phyloP scores from a whole-genome alignment of 2,329 filamentous ascomycete species.

The Scytalidium sp. region DNA sequence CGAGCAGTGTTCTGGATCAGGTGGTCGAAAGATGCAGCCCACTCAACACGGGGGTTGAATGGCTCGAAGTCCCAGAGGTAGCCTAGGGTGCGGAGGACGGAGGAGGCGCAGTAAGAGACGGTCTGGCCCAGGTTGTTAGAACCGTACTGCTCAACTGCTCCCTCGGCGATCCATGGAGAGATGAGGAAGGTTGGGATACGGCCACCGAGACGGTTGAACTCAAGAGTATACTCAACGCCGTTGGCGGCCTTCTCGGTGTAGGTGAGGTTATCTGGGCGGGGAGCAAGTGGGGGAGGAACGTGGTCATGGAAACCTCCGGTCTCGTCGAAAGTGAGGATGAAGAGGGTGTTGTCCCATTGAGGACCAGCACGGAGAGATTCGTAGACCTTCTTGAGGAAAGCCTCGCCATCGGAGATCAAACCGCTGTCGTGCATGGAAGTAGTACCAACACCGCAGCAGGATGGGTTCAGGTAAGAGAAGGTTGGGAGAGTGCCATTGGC shows the following conservation, averaged over 20 bases:
- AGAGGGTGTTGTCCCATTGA: constrained; percentile 33
- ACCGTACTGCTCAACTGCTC: constrained; percentile 31
- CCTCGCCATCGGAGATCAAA: constrained; percentile 31
- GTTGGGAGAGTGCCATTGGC: constrained; percentile 28
- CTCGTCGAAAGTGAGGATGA: constrained; percentile 33
- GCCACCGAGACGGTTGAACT: constrained; percentile 38
- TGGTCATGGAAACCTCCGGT: constrained; percentile 35
- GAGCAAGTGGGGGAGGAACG: constrained; percentile 29
- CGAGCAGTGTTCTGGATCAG: constrained; percentile 1
- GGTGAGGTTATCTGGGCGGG: constrained; percentile 30
- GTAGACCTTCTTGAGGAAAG: constrained; percentile 34
- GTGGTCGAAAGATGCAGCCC: constrained; percentile 4
- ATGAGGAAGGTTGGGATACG: constrained; percentile 41
- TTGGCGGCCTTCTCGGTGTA: constrained; percentile 32
- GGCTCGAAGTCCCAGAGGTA: constrained; percentile 32
- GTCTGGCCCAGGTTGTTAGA: constrained; percentile 25
- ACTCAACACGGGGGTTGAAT: constrained; percentile 5
- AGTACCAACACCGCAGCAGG: constrained; percentile 35
- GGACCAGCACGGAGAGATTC: constrained; percentile 31
- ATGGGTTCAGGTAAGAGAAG: constrained; percentile 34
- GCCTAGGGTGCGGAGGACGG: constrained; percentile 37
- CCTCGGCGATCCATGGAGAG: constrained; percentile 40
- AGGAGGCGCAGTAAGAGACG: constrained; percentile 33
- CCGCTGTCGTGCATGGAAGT: constrained; percentile 32
- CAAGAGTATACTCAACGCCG: constrained; percentile 33